Evolutionary conservation across 805 yeast species (phyloP), one percentile per base, ranked within the genome.

Genomic region (Candida fluviatilis): DNA sequence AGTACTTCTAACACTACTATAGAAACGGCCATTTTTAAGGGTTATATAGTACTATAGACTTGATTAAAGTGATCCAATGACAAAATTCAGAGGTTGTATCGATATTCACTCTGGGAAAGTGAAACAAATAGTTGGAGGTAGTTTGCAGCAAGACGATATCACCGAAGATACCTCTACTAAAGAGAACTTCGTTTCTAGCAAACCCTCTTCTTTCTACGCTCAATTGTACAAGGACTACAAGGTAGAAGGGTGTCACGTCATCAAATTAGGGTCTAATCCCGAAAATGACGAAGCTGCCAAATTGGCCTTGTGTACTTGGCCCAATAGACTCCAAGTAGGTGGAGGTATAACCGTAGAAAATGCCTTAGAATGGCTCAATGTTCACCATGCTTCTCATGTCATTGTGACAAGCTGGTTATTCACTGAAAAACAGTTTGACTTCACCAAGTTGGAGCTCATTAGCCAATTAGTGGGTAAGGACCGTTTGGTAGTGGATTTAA

Each of bases 41-140:
- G n/a, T n/a, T n/a, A n/a, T n/a, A n/a, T n/a, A n/a, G n/a, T n/a
- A n/a, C n/a, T n/a, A n/a, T n/a, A n/a, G n/a, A n/a, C n/a, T n/a
- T n/a, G n/a, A n/a, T n/a, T n/a, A n/a, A n/a, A n/a, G n/a, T n/a
- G n/a, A n/a, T n/a, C 6, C 24, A 10, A 89, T 90, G 96, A 90
- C 96, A 0, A 72, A 73, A 37, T 93, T 87, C 63, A 77, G 90
- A 52, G 98, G 97, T 1, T 93, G 99, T 55, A 91, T 93, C 27
- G 99, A 93, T 57, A 80, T 93, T 41, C 99, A 93, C 60, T 76
- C 84, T 5, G 99, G 99, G 2, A 83, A 86, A 49, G 99, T 93
- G 43, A 93, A 93, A 54, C 99, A 93, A 58, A 93, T 93, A 38
- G 97, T 93, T 1, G 99, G 99, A 5, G 95, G 96, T 0, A 84